A percentile compares a stretch with the other conserved stretches of the same genome.
Conservation (phyloP, 768 basidiomycete genomes). For the Dioszegia aurantiaca region DNA sequence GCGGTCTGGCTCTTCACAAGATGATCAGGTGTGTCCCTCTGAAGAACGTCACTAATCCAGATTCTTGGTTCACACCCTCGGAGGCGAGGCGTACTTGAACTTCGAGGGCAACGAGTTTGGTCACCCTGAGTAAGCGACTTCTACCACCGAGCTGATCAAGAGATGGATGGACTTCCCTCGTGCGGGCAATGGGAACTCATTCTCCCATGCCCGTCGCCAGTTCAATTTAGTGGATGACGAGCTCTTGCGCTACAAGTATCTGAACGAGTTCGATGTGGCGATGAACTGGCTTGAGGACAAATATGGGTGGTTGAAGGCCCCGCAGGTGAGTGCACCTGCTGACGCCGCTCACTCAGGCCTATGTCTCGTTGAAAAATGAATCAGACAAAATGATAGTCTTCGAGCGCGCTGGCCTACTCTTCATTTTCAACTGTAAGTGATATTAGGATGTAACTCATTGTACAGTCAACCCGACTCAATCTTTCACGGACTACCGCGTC, state of each 20-base stretch:
- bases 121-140: conserved; percentile 73
- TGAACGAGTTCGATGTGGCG: conserved; percentile 86
- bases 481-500: conserved; percentile 89
- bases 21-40: conserved; percentile 78
- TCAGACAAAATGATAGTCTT: conserved; percentile 86
- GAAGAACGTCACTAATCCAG: conserved; percentile 54
- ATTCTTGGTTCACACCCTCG: conserved; percentile 82
- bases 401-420: conserved; percentile 88
- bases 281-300: conserved; percentile 85
- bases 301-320: conserved; percentile 77
- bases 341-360: conserved; percentile 60
- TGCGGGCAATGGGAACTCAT: conserved; percentile 90
- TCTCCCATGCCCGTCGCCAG: conserved; percentile 93
- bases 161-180: conserved; percentile 98
- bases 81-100: conserved; percentile 96
- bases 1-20: conserved; percentile 91
- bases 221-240: conserved; percentile 90
- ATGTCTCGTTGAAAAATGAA: conserved; percentile 92
- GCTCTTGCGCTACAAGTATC: conserved; percentile 83
- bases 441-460: neutral
- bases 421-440: conserved; percentile 78
- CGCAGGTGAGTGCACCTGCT: conserved; percentile 61
- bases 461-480: conserved; percentile 73
- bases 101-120: conserved; percentile 99
- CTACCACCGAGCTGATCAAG: neutral